Evolutionary conservation across 2,329 filamentous ascomycete genomes (phyloP), one percentile per base, ranked within the genome.

Genomic region (Ceratocystis albifundus): DNA sequence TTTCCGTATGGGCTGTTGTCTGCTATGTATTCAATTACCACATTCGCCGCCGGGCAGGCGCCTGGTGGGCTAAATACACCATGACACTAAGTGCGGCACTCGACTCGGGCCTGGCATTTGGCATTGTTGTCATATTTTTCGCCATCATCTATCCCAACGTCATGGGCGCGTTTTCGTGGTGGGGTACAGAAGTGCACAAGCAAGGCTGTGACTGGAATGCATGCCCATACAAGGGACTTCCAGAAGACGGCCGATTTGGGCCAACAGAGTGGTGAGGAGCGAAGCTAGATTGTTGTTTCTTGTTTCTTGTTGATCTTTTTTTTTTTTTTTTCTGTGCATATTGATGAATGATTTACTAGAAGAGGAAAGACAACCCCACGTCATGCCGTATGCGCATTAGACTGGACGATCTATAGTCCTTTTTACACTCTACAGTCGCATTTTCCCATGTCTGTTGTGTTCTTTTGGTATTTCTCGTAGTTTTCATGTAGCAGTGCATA

Each of bases 21-120:
- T 94, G 89, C 77, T 95, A 88, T 74, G 71, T 90, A 55, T 96
- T 96, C 80, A 95, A 95, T 74, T 86, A 87, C 73, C 75, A 87
- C 68, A 82, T 95, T 72, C 85, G 86, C 73, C 83, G 83, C 45
- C 80, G 87, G 25, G 87, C 84, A 30, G 80, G 79, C 36, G 85
- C 84, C 1, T 96, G 90, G 90, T 95, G 90, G 90, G 85, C 84
- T 61, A 94, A 95, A 75, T 95, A 95, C 74, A 93, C 89, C 50
- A 94, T 95, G 89, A 92, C 89, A 3, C 78, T 95, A 64, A 90
- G 87, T 67, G 90, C 90, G 0, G 90, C 89, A 1, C 79, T 95
- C 66, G 90, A 95, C 73, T 91, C 88, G 0, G 89, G 90, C 0
- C 78, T 95, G 22, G 90, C 90, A 0, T 89, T 92, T 71, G 88